Evolutionary conservation across 1,284 basidiomycete species (phyloP), one percentile per base, ranked within the genome.

Genomic region (Phellopilus nigrolimitatus): DNA sequence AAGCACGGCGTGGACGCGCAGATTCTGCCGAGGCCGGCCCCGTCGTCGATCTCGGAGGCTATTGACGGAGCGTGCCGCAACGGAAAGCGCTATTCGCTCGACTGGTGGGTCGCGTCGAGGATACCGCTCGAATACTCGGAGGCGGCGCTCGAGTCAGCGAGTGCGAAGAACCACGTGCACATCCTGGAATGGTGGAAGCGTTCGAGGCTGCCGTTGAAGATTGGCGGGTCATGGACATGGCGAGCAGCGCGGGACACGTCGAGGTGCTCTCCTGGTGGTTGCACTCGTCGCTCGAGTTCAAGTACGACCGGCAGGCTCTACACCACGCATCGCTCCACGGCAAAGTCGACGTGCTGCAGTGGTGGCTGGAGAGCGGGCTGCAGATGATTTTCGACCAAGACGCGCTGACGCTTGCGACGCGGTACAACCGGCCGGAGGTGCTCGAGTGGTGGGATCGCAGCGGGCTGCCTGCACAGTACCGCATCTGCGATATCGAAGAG

Each of bases 401-500:
- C 53, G 82, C 80, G 7, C 70, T 92, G 51, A 79, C 78, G 3
- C 82, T 85, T 28, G 88, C 89, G 25, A 91, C 89, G 22, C 73
- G 82, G 57, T 81, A 89, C 64, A 87, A 90, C 58, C 75, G 83
- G 36, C 80, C 84, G n/a, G 84, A 86, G 59, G 84, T 88, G 19
- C 69, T 92, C 25, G 82, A 88, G 56, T 92, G 89, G 89, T 92
- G 90, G 90, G 77, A 87, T 56, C 76, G 77, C 58, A 84, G 79
- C 48, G 82, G 82, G 6, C 69, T 91, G 43, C 75, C 83, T 3
- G 80, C 91, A 53, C 82, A 86, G 61, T 91, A 89, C 65, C 77
- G 88, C 45, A 82, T 88, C 76, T 90, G 88, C 61, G 88, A 91
- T 68, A 81, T 85, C 49, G 89, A 92, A 62, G 90, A 90, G 69